phyloP scores from a whole-genome alignment of 2,329 filamentous ascomycete species.

The Seiridium unicorne region DNA sequence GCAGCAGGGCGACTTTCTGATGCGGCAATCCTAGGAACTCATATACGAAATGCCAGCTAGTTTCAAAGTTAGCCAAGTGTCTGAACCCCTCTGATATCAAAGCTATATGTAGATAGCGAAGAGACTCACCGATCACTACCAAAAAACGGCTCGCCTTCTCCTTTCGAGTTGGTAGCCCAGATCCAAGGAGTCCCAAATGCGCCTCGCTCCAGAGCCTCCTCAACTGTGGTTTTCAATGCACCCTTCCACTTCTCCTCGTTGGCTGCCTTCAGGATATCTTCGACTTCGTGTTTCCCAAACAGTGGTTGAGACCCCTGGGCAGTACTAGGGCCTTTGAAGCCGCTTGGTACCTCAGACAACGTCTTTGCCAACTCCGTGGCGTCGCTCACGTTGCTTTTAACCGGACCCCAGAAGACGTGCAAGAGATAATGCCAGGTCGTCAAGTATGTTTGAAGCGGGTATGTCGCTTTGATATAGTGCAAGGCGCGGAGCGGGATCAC shows the following conservation, averaged over 20 bases:
- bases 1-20: slow-evolving; percentile 41
- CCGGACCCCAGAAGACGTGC: slow-evolving; percentile 54
- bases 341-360: slow-evolving; percentile 13
- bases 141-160: slow-evolving; percentile 68
- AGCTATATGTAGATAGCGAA: background rate
- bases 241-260: slow-evolving; percentile 43
- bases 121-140: slow-evolving; percentile 64
- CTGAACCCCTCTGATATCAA: too few relatives aligned
- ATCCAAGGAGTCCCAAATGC: slow-evolving; percentile 80
- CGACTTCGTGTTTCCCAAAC: slow-evolving; percentile 52
- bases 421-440: slow-evolving; percentile 55
- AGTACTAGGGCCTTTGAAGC: slow-evolving; percentile 3
- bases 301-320: slow-evolving; percentile 23
- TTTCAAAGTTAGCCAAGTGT: background rate
- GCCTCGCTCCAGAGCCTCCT: slow-evolving; percentile 59
- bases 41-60: slow-evolving; percentile 68
- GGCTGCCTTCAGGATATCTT: slow-evolving; percentile 53
- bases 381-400: slow-evolving; percentile 18
- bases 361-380: slow-evolving; percentile 12
- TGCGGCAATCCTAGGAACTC: slow-evolving; percentile 61
- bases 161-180: slow-evolving; percentile 59
- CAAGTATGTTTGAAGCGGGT: slow-evolving; percentile 48
- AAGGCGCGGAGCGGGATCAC: slow-evolving; percentile 63
- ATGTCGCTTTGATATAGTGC: slow-evolving; percentile 62
- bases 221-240: slow-evolving; percentile 54